Conservation (phyloP, 805 yeast genomes). For the Zygosaccharomyces gambellarensis region DNA sequence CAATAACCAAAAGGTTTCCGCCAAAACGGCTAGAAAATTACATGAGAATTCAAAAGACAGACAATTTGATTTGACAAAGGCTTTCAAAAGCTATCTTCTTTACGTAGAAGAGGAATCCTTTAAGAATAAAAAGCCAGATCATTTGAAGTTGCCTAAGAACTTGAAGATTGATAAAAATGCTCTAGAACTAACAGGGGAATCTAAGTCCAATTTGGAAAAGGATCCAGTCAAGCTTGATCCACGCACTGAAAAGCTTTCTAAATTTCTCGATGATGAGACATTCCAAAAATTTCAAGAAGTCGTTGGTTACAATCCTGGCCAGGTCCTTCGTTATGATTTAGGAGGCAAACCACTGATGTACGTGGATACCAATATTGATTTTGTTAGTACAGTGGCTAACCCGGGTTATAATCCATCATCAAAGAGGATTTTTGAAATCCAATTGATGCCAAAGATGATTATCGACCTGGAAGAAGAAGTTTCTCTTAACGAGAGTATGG, state of each 20-base stretch:
- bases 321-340: constrained; percentile 78
- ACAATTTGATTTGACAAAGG: constrained; percentile 17
- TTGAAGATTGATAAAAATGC: constrained; percentile 49
- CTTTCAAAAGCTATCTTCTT: constrained; percentile 61
- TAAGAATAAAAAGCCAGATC: constrained; percentile 47
- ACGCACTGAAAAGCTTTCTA: constrained; percentile 46
- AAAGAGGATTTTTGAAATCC: constrained; percentile 69
- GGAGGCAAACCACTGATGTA: constrained; percentile 76
- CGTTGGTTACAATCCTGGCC: constrained; percentile 78
- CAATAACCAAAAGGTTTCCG: constrained; percentile 17
- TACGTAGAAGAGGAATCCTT: constrained; percentile 70
- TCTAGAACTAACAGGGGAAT: constrained; percentile 40
- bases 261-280: constrained; percentile 63
- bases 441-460: constrained; percentile 90
- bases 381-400: constrained; percentile 43
- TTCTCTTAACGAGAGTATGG: constrained; percentile 72
- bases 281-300: constrained; percentile 75
- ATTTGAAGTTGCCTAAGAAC: constrained; percentile 45
- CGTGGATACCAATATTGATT: constrained; percentile 42
- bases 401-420: constrained; percentile 61
- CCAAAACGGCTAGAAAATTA: constrained; percentile 33
- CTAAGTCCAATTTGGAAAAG: constrained; percentile 28
- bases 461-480: constrained; percentile 63
- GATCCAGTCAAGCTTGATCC: constrained; percentile 34
- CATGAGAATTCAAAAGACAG: constrained; percentile 28